phyloP scores from a whole-genome alignment of 441 rosid genomes.

The Geranium incanum region DNA sequence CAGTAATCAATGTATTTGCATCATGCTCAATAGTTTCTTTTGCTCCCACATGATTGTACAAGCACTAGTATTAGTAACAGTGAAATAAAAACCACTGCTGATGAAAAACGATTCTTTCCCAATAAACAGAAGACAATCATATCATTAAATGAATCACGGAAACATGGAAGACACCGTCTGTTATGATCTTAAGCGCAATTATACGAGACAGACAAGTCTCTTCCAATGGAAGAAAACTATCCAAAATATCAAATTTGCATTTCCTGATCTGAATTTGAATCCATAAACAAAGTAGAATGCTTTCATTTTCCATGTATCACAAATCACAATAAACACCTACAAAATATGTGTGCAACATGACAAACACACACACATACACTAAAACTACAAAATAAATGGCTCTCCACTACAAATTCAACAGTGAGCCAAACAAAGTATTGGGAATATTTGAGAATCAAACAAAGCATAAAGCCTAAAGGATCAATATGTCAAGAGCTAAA shows the following conservation, averaged over 20 bases:
- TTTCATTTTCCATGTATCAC: neutral
- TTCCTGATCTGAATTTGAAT: neutral
- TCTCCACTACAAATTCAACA: too few species aligned
- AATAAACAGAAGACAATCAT: neutral
- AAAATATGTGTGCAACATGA: neutral
- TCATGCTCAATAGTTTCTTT: neutral
- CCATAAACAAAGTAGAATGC: neutral
- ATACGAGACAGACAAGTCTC: neutral
- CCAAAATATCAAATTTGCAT: too few species aligned
- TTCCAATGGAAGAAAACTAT: neutral
- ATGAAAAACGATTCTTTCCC: too few species aligned
- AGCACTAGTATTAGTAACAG: neutral
- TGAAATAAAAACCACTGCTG: neutral
- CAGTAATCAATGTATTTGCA: conserved; percentile 18
- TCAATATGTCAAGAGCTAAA: neutral
- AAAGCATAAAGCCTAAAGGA: neutral
- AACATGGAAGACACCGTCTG: neutral
- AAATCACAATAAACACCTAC: neutral
- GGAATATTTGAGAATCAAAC: neutral
- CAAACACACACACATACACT: neutral
- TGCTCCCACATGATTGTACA: neutral
- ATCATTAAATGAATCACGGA: neutral
- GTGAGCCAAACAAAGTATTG: neutral
- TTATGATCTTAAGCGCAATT: neutral
- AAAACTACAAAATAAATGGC: neutral